Evolutionary conservation across 1,139 yeast genomes (phyloP).

Genomic region (Diutina mesorugosa): DNA sequence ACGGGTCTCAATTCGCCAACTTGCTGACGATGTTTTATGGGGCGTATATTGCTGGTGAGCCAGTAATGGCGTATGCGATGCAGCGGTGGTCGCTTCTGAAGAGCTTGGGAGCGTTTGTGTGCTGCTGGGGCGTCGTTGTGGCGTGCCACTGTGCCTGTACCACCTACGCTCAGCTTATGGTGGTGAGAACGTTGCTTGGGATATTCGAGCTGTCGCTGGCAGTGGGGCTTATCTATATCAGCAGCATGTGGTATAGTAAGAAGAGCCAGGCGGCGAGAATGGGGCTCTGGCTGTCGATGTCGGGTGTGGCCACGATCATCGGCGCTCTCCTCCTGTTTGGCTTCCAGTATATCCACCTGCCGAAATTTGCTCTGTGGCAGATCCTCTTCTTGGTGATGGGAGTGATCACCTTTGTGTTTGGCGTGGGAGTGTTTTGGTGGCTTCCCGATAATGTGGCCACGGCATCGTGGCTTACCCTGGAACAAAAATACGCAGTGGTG

Average conservation of each 20-base stretch:
- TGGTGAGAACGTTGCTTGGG: slow-evolving; percentile 24
- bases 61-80: slow-evolving; percentile 1
- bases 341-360: slow-evolving; percentile 3
- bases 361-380: slow-evolving; percentile 15
- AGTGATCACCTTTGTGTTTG: slow-evolving; percentile 19
- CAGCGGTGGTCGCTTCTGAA: background rate
- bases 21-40: slow-evolving; percentile 30
- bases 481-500: slow-evolving; percentile 17
- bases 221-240: background rate
- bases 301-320: background rate
- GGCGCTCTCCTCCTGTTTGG: background rate
- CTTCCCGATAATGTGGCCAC: slow-evolving; percentile 30
- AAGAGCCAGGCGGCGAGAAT: background rate
- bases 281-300: background rate
- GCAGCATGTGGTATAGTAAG: background rate
- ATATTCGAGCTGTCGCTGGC: slow-evolving; percentile 7
- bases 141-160: slow-evolving; percentile 4
- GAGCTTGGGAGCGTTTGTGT: background rate
- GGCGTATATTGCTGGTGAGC: slow-evolving; percentile 28
- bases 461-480: slow-evolving; percentile 23
- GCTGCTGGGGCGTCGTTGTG: background rate
- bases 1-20: slow-evolving; percentile 26
- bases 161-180: slow-evolving; percentile 27
- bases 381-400: slow-evolving; percentile 27
- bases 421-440: slow-evolving; percentile 12